phyloP scores from a whole-genome alignment of 31 red algal species.

The Odonthalia washingtoniensis region DNA sequence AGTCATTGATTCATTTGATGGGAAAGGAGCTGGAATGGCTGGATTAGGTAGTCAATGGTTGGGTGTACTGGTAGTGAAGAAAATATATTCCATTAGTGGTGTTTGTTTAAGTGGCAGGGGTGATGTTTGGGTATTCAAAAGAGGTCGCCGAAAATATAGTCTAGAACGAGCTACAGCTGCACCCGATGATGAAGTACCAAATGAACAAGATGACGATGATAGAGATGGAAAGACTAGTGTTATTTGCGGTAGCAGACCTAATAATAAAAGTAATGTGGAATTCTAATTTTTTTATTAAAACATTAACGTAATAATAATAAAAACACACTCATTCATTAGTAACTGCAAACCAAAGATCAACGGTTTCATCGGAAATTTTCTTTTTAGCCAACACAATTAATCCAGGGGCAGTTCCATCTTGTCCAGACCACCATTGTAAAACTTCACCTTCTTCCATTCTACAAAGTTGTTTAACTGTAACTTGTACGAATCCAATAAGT shows the following conservation, averaged over 20 bases:
- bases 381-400: constrained; percentile 82
- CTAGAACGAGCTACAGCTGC: constrained; percentile 73
- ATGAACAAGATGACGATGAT: too few relatives aligned
- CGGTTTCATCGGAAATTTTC: constrained; percentile 66
- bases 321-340: constrained; percentile 70
- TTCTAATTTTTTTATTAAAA: too few relatives aligned
- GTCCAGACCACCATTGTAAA: constrained; percentile 86
- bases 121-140: constrained; percentile 78
- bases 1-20: constrained; percentile 52
- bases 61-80: constrained; percentile 61
- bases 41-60: constrained; percentile 67
- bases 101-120: constrained; percentile 22
- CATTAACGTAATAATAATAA: constrained; percentile 17
- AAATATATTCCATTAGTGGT: constrained; percentile 34
- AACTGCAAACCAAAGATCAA: constrained; percentile 83
- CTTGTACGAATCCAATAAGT: constrained; percentile 82
- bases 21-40: constrained; percentile 42
- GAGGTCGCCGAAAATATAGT: constrained; percentile 50
- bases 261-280: too few relatives aligned
- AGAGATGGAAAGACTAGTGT: neutral
- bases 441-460: constrained; percentile 82
- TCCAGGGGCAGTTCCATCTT: constrained; percentile 77
- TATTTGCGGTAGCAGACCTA: too few relatives aligned
- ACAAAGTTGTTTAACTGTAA: constrained; percentile 74
- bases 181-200: constrained; percentile 55